Conservation (phyloP, 768 basidiomycete genomes). For the Clitopilus hobsonii region DNA sequence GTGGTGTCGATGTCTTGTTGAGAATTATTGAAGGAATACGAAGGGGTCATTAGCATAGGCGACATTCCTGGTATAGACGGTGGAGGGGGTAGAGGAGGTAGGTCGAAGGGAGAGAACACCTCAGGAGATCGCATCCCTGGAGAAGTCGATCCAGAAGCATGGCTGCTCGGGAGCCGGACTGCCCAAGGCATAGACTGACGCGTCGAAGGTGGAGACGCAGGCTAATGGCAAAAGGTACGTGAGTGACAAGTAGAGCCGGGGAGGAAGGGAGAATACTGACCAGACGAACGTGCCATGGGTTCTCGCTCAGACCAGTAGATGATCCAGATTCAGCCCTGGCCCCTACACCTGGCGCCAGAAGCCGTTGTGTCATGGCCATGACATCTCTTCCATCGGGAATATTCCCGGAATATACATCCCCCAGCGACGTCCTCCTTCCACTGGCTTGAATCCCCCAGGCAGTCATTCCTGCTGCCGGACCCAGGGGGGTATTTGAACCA, state of each 20-base stretch:
- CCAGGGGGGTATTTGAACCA: background rate
- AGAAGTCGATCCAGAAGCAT: slow-evolving; percentile 7
- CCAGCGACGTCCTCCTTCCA: too few relatives aligned
- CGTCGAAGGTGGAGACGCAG: background rate
- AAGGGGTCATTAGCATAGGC: slow-evolving; percentile 26
- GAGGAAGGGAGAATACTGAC: background rate
- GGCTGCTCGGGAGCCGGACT: background rate
- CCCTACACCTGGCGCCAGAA: background rate
- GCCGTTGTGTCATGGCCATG: background rate
- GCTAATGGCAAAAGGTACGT: background rate
- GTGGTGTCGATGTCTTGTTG: too few relatives aligned
- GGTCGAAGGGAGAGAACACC: slow-evolving; percentile 28
- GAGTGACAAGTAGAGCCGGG: background rate
- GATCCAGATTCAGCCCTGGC: background rate
- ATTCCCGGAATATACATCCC: background rate
- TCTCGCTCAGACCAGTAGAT: background rate
- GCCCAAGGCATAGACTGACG: background rate
- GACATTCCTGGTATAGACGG: slow-evolving; percentile 25
- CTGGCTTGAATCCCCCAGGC: background rate
- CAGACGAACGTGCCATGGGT: background rate
- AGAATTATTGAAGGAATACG: slow-evolving; percentile 18
- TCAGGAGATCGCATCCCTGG: slow-evolving; percentile 20
- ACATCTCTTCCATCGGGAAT: background rate
- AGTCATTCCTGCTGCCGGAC: background rate
- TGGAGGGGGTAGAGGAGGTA: slow-evolving; percentile 11